Evolutionary conservation across 2,329 filamentous ascomycete species (phyloP).

Genomic region (Pseudogymnoascus sp.): DNA sequence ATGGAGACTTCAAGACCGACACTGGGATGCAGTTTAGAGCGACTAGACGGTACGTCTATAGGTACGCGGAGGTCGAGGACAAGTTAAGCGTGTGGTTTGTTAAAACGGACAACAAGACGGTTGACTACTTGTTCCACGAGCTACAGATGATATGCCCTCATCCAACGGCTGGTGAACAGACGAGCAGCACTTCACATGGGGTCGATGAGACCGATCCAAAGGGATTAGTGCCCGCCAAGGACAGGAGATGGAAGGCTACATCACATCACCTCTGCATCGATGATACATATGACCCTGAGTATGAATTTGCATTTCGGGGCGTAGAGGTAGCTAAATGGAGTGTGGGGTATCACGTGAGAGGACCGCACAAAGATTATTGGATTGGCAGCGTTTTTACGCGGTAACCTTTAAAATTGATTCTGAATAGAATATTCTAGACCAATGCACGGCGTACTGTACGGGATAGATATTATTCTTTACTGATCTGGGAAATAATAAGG

Average conservation of each 20-base stretch:
- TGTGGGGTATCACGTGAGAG: constrained; percentile 57
- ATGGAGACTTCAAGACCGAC: constrained; percentile 54
- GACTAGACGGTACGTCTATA: constrained; percentile 61
- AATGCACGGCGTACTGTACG: neutral
- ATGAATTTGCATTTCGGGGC: constrained; percentile 56
- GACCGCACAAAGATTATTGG: constrained; percentile 66
- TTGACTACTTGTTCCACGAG: constrained; percentile 69
- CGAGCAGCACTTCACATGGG: neutral
- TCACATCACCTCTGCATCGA: constrained; percentile 63
- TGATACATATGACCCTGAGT: constrained; percentile 63
- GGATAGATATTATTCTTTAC: neutral
- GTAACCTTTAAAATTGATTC: constrained; percentile 11
- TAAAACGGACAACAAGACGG: constrained; percentile 49
- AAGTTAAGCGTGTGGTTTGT: constrained; percentile 66
- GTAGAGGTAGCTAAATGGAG: constrained; percentile 50
- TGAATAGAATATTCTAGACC: neutral
- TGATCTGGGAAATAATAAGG: neutral
- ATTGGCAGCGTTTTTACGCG: constrained; percentile 47
- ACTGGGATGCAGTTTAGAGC: constrained; percentile 42
- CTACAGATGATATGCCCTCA: constrained; percentile 49
- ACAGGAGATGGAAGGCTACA: constrained; percentile 46
- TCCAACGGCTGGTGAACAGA: constrained; percentile 14
- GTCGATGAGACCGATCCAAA: neutral
- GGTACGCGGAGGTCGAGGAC: constrained; percentile 55
- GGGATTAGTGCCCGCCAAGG: neutral